Evolutionary conservation across 148 eudicot genomes (phyloP).

Genomic region (Mesembryanthemum crystallinum): DNA sequence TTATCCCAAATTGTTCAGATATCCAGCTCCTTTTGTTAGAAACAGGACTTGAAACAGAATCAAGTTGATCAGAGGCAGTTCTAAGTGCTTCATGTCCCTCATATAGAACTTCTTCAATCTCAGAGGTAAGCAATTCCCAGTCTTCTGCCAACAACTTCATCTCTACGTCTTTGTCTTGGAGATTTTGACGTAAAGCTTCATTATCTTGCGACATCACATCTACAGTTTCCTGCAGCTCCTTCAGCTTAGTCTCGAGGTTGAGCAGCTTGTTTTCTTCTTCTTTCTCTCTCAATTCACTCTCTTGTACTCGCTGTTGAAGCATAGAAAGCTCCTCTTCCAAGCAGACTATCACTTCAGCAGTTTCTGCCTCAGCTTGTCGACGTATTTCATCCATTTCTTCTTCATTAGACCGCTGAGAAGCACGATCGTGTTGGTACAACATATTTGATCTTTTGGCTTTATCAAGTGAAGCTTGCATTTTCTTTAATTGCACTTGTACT

Average conservation of each 20-base stretch:
- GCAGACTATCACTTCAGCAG: constrained; percentile 92
- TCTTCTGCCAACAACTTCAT: constrained; percentile 42
- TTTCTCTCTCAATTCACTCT: constrained; percentile 52
- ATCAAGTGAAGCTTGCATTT: constrained; percentile 88
- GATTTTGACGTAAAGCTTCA: constrained; percentile 37
- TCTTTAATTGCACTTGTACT: constrained; percentile 59
- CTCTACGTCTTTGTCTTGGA: constrained; percentile 51
- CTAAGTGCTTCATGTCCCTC: constrained; percentile 65
- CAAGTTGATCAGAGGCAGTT: constrained; percentile 58
- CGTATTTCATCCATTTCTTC: constrained; percentile 86
- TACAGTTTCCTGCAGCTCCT: constrained; percentile 41
- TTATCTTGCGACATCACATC: constrained; percentile 41
- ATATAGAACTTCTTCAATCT: constrained; percentile 63
- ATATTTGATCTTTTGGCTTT: constrained; percentile 69
- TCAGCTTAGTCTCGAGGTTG: constrained; percentile 38
- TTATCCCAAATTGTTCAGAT: constrained; percentile 57
- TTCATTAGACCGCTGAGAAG: constrained; percentile 55
- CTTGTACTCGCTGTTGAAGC: constrained; percentile 74
- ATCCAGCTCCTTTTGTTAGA: constrained; percentile 39
- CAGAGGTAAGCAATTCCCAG: constrained; percentile 45
- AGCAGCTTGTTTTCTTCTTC: constrained; percentile 45
- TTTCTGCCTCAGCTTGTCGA: constrained; percentile 89
- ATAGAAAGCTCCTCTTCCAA: constrained; percentile 82
- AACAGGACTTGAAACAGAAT: constrained; percentile 39
- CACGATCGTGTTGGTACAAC: constrained; percentile 63